phyloP scores from a whole-genome alignment of 148 eudicot species.

The Rhododendron molle region DNA sequence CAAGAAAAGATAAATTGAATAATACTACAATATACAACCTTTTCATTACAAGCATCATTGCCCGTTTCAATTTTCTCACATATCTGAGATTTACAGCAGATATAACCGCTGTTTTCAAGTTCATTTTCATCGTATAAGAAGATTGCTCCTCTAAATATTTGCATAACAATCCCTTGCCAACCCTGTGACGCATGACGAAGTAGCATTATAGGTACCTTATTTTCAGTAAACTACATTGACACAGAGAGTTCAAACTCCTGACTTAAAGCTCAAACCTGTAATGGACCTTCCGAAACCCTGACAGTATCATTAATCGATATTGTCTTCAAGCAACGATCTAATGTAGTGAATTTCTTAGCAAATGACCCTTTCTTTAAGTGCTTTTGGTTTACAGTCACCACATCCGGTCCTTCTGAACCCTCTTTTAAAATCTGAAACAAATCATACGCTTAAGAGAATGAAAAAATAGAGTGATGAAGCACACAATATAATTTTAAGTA shows the following conservation, averaged over 20 bases:
- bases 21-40: slow-evolving; percentile 42
- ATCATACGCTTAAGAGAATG: slow-evolving; percentile 4
- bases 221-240: not conserved
- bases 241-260: not conserved
- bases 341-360: slow-evolving; percentile 72
- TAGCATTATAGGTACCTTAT: not conserved
- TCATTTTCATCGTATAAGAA: slow-evolving; percentile 71
- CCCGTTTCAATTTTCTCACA: slow-evolving; percentile 61
- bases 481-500: slow-evolving; percentile 13
- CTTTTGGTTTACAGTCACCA: slow-evolving; percentile 38
- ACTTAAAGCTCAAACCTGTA: slow-evolving; percentile 50
- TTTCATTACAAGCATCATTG: slow-evolving; percentile 42
- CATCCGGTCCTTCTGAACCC: slow-evolving; percentile 60
- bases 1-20: not conserved
- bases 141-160: slow-evolving; percentile 65
- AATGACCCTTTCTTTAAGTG: slow-evolving; percentile 56
- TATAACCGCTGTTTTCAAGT: slow-evolving; percentile 66
- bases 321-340: slow-evolving; percentile 63
- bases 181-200: slow-evolving; percentile 43
- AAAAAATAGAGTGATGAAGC: not conserved
- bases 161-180: slow-evolving; percentile 71
- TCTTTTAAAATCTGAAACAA: slow-evolving; percentile 57
- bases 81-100: slow-evolving; percentile 55
- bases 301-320: slow-evolving; percentile 61
- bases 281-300: slow-evolving; percentile 67